Evolutionary conservation across 2,329 filamentous ascomycete genomes (phyloP).

Genomic region (Penicillium digitatum): DNA sequence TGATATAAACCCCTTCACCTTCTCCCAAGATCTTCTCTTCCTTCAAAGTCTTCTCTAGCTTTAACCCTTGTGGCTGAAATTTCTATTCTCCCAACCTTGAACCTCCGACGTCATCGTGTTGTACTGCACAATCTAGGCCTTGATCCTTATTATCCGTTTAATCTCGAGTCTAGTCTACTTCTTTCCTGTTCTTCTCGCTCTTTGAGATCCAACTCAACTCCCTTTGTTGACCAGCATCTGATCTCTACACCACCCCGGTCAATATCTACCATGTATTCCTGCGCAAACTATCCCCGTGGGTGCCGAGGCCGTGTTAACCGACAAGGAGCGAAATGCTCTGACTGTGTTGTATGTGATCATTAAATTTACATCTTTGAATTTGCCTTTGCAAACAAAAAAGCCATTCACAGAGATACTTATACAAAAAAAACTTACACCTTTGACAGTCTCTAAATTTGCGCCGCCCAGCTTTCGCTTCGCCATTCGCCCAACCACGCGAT

Average conservation of each 20-base stretch:
- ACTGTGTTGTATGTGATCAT: slow-evolving; percentile 42
- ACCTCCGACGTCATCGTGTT: slow-evolving; percentile 15
- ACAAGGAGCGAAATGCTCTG: slow-evolving; percentile 42
- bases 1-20: slow-evolving; percentile 24
- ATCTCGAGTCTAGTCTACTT: slow-evolving; percentile 12
- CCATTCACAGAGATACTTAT: not conserved
- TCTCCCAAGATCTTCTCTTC: slow-evolving; percentile 14
- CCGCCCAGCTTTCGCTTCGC: slow-evolving; percentile 37
- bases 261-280: slow-evolving; percentile 42
- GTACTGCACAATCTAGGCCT: slow-evolving; percentile 8
- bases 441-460: slow-evolving; percentile 38
- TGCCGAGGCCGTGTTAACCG: slow-evolving; percentile 47
- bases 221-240: not conserved
- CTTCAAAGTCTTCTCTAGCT: slow-evolving; percentile 2
- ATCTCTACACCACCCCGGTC: not conserved
- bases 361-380: not conserved
- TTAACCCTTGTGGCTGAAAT: slow-evolving; percentile 1
- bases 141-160: slow-evolving; percentile 13
- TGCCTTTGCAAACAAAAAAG: not conserved
- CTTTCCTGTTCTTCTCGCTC: not conserved
- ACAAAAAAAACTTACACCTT: slow-evolving; percentile 7
- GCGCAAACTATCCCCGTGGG: slow-evolving; percentile 47
- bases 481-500: slow-evolving; percentile 41
- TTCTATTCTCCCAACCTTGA: not conserved
- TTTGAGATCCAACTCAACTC: not conserved